phyloP scores from a whole-genome alignment of 257 asterid species.

The Fraxinus americana region DNA sequence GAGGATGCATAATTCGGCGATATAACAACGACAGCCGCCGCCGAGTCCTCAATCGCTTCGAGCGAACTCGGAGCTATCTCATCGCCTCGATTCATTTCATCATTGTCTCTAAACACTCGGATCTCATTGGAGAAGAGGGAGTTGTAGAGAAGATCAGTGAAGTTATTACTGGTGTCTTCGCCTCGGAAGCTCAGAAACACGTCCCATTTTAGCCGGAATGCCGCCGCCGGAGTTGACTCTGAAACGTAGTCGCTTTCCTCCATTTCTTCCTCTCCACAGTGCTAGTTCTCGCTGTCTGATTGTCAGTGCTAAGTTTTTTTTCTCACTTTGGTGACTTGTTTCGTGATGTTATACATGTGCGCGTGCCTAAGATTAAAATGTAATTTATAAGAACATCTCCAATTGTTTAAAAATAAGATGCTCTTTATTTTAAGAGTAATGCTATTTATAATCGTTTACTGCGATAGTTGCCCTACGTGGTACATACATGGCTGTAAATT shows the following conservation, averaged over 20 bases:
- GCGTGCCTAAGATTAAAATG: too few species aligned
- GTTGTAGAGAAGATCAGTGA: slow-evolving; percentile 30
- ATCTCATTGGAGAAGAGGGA: slow-evolving; percentile 26
- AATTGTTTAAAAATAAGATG: too few species aligned
- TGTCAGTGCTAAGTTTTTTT: too few species aligned
- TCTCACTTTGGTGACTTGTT: too few species aligned
- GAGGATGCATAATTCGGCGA: slow-evolving; percentile 35
- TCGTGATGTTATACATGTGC: too few species aligned
- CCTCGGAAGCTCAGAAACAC: slow-evolving; percentile 39
- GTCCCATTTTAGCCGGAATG: slow-evolving; percentile 34
- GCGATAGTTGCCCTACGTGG: too few species aligned
- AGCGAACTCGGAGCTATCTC: slow-evolving; percentile 25
- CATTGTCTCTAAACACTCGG: slow-evolving; percentile 33
- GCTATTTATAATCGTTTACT: too few species aligned
- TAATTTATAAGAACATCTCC: too few species aligned
- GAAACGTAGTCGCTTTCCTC: slow-evolving; percentile 5
- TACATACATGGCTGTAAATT: too few species aligned
- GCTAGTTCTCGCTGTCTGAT: background rate
- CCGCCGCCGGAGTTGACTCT: background rate
- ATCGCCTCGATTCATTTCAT: slow-evolving; percentile 24
- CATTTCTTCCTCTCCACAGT: background rate
- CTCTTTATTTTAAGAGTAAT: too few species aligned
- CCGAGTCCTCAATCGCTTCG: slow-evolving; percentile 31
- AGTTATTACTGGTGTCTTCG: slow-evolving; percentile 30
- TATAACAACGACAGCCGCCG: slow-evolving; percentile 35